phyloP scores from a whole-genome alignment of 352 stramenopile species.

The Phytophthora hybrid region DNA sequence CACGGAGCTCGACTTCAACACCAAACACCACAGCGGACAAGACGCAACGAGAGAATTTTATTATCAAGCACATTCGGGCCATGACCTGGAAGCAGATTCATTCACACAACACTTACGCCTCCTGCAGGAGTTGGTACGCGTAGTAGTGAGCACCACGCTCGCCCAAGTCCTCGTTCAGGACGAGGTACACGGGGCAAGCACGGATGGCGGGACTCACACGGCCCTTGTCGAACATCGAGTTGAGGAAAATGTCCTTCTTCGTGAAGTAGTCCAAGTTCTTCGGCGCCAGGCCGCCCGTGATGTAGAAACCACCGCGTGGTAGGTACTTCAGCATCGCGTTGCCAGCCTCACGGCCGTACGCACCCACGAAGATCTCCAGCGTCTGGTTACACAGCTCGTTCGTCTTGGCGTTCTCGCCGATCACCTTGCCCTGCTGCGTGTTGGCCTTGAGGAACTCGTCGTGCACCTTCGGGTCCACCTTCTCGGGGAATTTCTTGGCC shows the following conservation, averaged over 20 bases:
- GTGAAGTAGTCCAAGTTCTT: conserved; percentile 96
- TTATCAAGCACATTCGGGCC: conserved; percentile 20
- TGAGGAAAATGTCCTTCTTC: conserved; percentile 71
- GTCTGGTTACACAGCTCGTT: conserved; percentile 83
- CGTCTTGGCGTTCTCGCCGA: conserved; percentile 82
- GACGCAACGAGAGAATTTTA: conserved; percentile 21
- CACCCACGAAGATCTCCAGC: conserved; percentile 92
- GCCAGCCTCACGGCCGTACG: conserved; percentile 76
- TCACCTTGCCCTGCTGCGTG: conserved; percentile 60
- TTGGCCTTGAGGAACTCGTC: conserved; percentile 59
- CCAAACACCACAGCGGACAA: conserved; percentile 3
- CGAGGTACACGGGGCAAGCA: conserved; percentile 80
- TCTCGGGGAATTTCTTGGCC: conserved; percentile 85
- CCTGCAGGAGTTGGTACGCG: conserved; percentile 64
- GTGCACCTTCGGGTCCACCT: conserved; percentile 81
- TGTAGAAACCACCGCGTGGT: conserved; percentile 95
- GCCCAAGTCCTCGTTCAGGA: conserved; percentile 87
- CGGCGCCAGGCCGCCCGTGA: conserved; percentile 94
- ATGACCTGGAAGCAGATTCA: not conserved
- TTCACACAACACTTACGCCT: conserved; percentile 1
- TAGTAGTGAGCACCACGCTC: conserved; percentile 88
- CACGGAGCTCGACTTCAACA: conserved; percentile 76
- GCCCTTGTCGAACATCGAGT: conserved; percentile 85
- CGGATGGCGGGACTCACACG: conserved; percentile 77
- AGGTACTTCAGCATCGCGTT: conserved; percentile 94